Conservation (phyloP, 2,329 filamentous ascomycete species). For the Hypoxylon rubiginosum region DNA sequence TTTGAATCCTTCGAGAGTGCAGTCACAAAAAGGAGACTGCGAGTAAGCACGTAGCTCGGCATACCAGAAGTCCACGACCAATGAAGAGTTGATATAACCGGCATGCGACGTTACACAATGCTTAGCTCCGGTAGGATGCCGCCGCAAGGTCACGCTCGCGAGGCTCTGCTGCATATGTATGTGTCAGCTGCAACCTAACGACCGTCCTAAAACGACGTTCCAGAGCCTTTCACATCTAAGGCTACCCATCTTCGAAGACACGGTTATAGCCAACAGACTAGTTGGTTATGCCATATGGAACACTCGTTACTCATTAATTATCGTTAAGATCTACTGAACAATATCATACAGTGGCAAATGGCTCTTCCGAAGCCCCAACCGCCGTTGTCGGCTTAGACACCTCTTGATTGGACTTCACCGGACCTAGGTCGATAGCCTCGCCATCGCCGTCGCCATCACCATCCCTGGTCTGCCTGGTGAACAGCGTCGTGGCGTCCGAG, state of each 20-base stretch:
- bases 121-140: not conserved
- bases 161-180: constrained; percentile 7
- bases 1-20: not conserved
- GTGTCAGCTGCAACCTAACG: constrained; percentile 10
- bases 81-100: not conserved
- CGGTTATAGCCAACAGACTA: not conserved
- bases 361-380: constrained; percentile 23
- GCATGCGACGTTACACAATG: not conserved
- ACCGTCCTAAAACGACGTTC: not conserved
- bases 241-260: not conserved
- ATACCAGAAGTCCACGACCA: not conserved
- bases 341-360: constrained; percentile 30
- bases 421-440: constrained; percentile 26
- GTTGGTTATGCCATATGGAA: not conserved
- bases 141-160: not conserved
- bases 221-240: not conserved
- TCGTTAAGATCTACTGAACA: not conserved
- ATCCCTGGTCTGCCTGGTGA: constrained; percentile 19
- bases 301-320: constrained; percentile 29
- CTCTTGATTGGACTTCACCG: constrained; percentile 21
- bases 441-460: constrained; percentile 20
- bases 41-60: too few species aligned
- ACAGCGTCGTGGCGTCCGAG: constrained; percentile 38
- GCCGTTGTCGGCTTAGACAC: constrained; percentile 11
- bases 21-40: not conserved